phyloP scores from a whole-genome alignment of 495 filamentous ascomycete species.

The Acidomyces sp. region DNA sequence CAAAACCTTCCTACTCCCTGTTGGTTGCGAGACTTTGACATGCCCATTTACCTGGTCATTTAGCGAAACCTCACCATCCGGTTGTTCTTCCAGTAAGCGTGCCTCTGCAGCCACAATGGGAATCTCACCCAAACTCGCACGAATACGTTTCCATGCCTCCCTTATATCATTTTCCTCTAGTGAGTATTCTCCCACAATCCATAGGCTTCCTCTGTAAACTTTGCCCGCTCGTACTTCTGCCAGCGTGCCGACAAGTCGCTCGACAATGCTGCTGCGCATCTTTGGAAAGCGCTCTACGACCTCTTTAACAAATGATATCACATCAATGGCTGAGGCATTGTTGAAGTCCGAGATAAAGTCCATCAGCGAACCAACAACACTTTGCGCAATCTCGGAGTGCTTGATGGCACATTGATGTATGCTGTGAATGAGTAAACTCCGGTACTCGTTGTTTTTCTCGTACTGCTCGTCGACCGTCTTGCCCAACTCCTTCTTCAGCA shows the following conservation, averaged over 20 bases:
- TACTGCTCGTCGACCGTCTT: slow-evolving; percentile 98
- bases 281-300: slow-evolving; percentile 97
- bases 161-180: slow-evolving; percentile 86
- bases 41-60: slow-evolving; percentile 75
- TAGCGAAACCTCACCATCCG: slow-evolving; percentile 47
- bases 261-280: slow-evolving; percentile 71
- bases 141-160: slow-evolving; percentile 93
- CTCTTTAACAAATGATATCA: slow-evolving; percentile 97
- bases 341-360: slow-evolving; percentile 99
- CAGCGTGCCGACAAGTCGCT: slow-evolving; percentile 78
- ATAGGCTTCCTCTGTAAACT: slow-evolving; percentile 90
- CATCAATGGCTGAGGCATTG: slow-evolving; percentile 90
- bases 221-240: slow-evolving; percentile 92
- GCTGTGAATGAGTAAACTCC: slow-evolving; percentile 85
- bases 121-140: slow-evolving; percentile 89
- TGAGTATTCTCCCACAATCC: slow-evolving; percentile 97
- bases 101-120: slow-evolving; percentile 95
- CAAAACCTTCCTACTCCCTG: slow-evolving; percentile 78
- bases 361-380: slow-evolving; percentile 95
- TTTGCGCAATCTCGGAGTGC: slow-evolving; percentile 94
- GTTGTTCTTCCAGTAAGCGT: slow-evolving; percentile 66
- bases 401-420: slow-evolving; percentile 98
- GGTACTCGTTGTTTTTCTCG: slow-evolving; percentile 97
- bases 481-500: slow-evolving; percentile 92
- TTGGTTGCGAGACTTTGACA: slow-evolving; percentile 59